Base-by-base conservation (phyloP, 2,329 filamentous ascomycete genomes). In the Venturia effusa region DNA sequence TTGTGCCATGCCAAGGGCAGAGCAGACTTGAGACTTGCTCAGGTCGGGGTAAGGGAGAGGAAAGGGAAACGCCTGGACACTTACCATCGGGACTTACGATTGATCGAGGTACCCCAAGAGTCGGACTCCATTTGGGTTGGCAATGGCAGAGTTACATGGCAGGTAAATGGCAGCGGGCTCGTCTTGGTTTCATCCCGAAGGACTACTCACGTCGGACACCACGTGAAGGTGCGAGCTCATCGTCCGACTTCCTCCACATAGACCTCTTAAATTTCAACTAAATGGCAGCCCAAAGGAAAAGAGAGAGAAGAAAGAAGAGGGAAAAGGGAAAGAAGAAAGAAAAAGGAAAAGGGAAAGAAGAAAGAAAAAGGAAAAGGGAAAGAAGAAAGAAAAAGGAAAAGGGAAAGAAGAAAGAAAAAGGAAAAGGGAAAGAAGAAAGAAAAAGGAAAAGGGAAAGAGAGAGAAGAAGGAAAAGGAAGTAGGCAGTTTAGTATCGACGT, bases 241-340 rank as follows among this genome's bases (percentile, higher is more conserved):
- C 51, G 51, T 57, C 51, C 51, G 51, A 57, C 51, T 32, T 57
- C 51, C 51, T 57, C 51, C 51, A 57, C 51, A 6, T 34, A 55
- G 7, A 55, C 51, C 51, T n/a, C 19, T 1, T n/a, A 57, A 54
- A 57, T 34, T 32, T 19, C 17, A 57, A 34, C 27, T 32, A 57
- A 32, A 37, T 57, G 27, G 51, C 15, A 57, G 27, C 30, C 51
- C 30, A 27, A 51, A 57, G 15, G 51, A 57, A 57, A 57, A 32
- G 51, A 22, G 15, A 8, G 51, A 57, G 51, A 27, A 48, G 43
- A 22, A n/a, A 22, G 7, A 8, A 24, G n/a, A 48, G n/a, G n/a
- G 7, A 11, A 24, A 39, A 39, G 8, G 15, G 3, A 39, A 15
- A 39, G 15, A 10, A 4, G 3, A 37, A 37, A 37, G 34, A 11